Evolutionary conservation across 1,139 yeast genomes (phyloP).

Genomic region (Geotrichum reessii): DNA sequence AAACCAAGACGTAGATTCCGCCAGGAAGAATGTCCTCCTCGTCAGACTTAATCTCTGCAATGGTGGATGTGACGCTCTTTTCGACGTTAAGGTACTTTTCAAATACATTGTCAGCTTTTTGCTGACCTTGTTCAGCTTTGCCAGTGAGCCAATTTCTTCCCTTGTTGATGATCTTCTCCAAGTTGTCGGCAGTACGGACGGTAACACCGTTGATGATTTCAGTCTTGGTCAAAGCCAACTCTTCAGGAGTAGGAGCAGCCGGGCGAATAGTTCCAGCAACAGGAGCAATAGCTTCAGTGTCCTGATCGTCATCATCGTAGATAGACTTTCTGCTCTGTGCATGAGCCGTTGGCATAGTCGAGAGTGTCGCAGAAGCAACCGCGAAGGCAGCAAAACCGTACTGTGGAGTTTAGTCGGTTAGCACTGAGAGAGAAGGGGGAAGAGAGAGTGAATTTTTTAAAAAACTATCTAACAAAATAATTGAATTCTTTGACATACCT

Average conservation of each 20-base stretch:
- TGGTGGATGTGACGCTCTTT: slow-evolving; percentile 57
- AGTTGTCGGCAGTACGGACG: slow-evolving; percentile 47
- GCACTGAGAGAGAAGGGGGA: background rate
- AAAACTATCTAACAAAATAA: background rate
- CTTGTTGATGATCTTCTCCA: slow-evolving; percentile 47
- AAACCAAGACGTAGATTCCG: slow-evolving; percentile 61
- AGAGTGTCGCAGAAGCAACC: slow-evolving; percentile 11
- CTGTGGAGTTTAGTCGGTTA: background rate
- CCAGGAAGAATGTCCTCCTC: slow-evolving; percentile 76
- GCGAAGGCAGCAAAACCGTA: slow-evolving; percentile 12
- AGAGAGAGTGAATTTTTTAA: no score
- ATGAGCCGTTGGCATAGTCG: slow-evolving; percentile 24
- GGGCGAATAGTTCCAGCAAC: slow-evolving; percentile 52
- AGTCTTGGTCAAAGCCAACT: slow-evolving; percentile 32
- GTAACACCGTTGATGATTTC: slow-evolving; percentile 53
- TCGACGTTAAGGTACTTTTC: slow-evolving; percentile 55
- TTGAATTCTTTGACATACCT: slow-evolving; percentile 1
- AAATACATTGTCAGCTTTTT: slow-evolving; percentile 42
- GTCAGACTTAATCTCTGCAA: slow-evolving; percentile 63
- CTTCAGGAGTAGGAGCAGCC: slow-evolving; percentile 45
- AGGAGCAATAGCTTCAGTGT: slow-evolving; percentile 39
- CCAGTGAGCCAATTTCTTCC: slow-evolving; percentile 42
- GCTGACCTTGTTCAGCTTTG: slow-evolving; percentile 35
- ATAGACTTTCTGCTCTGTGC: slow-evolving; percentile 43
- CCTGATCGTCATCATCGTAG: slow-evolving; percentile 47